Percentiles rank a stretch among this genome's conserved stretches.
phyloP scores from a whole-genome alignment of 148 eudicot species.

The Gaultheria prostrata region DNA sequence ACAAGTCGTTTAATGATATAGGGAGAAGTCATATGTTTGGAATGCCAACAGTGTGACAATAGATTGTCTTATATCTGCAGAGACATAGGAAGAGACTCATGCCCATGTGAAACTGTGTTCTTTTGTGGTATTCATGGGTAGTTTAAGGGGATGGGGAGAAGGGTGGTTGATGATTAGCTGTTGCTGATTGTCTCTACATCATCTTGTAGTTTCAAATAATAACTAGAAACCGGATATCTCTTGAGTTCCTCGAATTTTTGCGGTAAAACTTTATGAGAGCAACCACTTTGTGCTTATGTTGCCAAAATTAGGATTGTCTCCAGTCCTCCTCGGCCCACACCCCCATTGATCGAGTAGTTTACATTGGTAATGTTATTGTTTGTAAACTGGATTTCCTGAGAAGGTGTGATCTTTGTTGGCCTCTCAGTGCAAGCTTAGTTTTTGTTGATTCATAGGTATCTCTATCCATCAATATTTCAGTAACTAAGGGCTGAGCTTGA shows the following conservation, averaged over 20 bases:
- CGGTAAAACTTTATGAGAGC: not conserved
- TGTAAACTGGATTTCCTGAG: not conserved
- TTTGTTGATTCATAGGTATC: not conserved
- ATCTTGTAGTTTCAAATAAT: not conserved
- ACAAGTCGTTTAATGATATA: not conserved
- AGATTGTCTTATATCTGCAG: not conserved
- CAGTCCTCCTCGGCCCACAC: not conserved
- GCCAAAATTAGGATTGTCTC: not conserved
- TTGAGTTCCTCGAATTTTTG: not conserved
- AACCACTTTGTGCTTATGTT: not conserved
- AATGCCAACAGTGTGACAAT: not conserved
- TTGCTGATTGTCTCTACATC: not conserved
- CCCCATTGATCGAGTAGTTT: not conserved
- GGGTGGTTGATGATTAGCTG: not conserved
- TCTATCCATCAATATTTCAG: not conserved
- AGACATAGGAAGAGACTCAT: not conserved
- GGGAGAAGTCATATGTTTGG: not conserved
- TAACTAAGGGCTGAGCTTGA: not conserved
- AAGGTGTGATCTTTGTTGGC: not conserved
- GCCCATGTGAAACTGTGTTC: not conserved
- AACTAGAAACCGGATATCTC: not conserved
- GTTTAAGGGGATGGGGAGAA: not conserved
- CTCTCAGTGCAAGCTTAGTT: not conserved
- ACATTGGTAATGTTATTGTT: not conserved
- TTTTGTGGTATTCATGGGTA: not conserved